Evolutionary conservation across 805 yeast genomes (phyloP).

Genomic region (Kuraishia floccosa): DNA sequence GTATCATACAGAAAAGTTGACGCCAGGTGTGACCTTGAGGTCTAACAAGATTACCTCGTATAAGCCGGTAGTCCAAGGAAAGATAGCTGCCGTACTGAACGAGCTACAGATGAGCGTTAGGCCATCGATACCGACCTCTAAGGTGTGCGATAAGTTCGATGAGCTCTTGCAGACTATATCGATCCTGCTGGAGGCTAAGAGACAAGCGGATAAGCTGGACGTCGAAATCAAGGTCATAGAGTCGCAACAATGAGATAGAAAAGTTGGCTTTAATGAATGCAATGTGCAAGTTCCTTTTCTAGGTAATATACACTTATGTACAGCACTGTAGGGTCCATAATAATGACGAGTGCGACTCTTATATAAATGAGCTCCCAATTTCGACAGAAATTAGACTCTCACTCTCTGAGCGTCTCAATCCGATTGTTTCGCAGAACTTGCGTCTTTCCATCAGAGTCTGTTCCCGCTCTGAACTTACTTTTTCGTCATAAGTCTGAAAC

Average conservation of each 20-base stretch:
- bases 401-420: too few relatives aligned
- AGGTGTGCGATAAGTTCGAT: slow-evolving; percentile 69
- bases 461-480: too few relatives aligned
- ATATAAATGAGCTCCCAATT: too few relatives aligned
- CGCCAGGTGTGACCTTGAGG: slow-evolving; percentile 75
- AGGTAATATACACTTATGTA: background rate
- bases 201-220: slow-evolving; percentile 77
- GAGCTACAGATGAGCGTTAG: slow-evolving; percentile 73
- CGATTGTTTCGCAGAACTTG: too few relatives aligned
- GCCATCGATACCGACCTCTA: slow-evolving; percentile 83
- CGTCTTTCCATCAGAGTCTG: too few relatives aligned
- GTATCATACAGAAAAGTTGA: slow-evolving; percentile 62
- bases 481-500: too few relatives aligned
- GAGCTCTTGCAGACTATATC: slow-evolving; percentile 58
- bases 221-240: slow-evolving; percentile 55
- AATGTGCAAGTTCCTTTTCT: background rate
- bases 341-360: too few relatives aligned
- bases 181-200: slow-evolving; percentile 70
- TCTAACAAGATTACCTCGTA: slow-evolving; percentile 69
- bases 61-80: slow-evolving; percentile 65
- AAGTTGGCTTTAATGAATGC: background rate
- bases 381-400: too few relatives aligned
- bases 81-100: slow-evolving; percentile 48
- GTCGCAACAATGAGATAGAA: slow-evolving; percentile 13
- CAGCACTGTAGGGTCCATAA: too few relatives aligned